Conservation (phyloP, 2,329 filamentous ascomycete genomes). For the Lecanicillium sp. region DNA sequence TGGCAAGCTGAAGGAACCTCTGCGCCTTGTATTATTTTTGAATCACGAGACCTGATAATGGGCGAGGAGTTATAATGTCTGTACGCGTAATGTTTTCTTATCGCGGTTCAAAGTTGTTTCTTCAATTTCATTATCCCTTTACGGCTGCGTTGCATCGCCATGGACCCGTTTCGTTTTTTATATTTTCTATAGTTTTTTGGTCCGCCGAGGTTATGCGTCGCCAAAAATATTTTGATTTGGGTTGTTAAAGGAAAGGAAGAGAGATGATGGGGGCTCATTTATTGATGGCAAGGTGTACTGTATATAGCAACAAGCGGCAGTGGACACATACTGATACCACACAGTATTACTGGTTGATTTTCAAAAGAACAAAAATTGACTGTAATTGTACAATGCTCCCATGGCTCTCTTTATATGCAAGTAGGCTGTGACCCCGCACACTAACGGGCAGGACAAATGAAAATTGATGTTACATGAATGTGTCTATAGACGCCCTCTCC, state of each 20-base stretch:
- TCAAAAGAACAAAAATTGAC: background rate
- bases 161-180: too few relatives aligned
- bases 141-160: too few relatives aligned
- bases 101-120: too few relatives aligned
- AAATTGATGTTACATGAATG: too few relatives aligned
- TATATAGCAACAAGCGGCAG: conserved; percentile 15
- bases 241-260: background rate
- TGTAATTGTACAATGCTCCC: conserved; percentile 9
- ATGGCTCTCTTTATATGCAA: background rate
- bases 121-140: too few relatives aligned
- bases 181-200: too few relatives aligned
- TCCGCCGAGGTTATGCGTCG: background rate
- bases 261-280: conserved; percentile 33
- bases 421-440: too few relatives aligned
- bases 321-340: conserved; percentile 18
- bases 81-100: background rate
- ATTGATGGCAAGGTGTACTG: conserved; percentile 45
- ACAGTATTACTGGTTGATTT: conserved; percentile 2
- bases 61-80: conserved; percentile 40
- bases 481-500: too few relatives aligned
- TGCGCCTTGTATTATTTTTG: too few relatives aligned
- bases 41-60: conserved; percentile 36
- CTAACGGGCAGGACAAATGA: too few relatives aligned
- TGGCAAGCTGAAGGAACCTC: conserved; percentile 42
- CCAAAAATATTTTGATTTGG: background rate